A percentile compares a stretch with the other conserved stretches of the same genome.
Evolutionary conservation across 352 stramenopile genomes (phyloP).

Genomic region (Globisporangium viniferum): DNA sequence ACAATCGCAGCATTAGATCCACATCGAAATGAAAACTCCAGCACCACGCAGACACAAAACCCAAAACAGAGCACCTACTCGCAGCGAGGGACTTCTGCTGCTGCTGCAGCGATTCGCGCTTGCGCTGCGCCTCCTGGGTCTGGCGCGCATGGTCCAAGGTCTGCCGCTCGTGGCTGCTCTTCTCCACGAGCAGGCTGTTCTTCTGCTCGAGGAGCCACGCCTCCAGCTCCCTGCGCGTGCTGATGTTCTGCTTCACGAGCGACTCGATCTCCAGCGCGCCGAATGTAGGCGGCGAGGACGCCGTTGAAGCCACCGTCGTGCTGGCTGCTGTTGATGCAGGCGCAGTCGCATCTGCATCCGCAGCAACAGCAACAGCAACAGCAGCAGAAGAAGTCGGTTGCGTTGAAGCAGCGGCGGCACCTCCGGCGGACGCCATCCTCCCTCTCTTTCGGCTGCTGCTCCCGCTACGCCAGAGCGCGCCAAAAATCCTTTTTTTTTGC

Average conservation of each 20-base stretch:
- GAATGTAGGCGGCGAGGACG: not conserved
- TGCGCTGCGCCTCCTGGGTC: constrained; percentile 36
- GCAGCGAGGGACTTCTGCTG: constrained; percentile 35
- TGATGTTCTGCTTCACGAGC: constrained; percentile 42
- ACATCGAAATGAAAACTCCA: not conserved
- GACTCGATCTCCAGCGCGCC: constrained; percentile 35
- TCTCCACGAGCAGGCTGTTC: constrained; percentile 34
- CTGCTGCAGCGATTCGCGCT: constrained; percentile 41
- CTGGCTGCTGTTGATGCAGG: not conserved
- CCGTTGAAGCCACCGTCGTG: not conserved
- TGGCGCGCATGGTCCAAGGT: constrained; percentile 35
- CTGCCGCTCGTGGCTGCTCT: constrained; percentile 40
- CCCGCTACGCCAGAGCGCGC: not conserved
- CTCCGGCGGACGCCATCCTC: not conserved
- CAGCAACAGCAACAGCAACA: not conserved
- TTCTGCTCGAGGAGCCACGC: constrained; percentile 46
- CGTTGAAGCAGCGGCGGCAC: not conserved
- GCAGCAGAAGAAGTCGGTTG: not conserved
- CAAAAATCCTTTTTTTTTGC: not conserved
- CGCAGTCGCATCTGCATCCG: not conserved
- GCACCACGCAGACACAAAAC: not conserved
- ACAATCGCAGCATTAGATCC: not conserved
- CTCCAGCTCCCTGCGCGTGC: constrained; percentile 40
- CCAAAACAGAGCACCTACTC: constrained; percentile 15
- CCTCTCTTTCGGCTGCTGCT: no score